Evolutionary conservation across 805 yeast genomes (phyloP).

Genomic region (Jamesozyma jinghongensis): DNA sequence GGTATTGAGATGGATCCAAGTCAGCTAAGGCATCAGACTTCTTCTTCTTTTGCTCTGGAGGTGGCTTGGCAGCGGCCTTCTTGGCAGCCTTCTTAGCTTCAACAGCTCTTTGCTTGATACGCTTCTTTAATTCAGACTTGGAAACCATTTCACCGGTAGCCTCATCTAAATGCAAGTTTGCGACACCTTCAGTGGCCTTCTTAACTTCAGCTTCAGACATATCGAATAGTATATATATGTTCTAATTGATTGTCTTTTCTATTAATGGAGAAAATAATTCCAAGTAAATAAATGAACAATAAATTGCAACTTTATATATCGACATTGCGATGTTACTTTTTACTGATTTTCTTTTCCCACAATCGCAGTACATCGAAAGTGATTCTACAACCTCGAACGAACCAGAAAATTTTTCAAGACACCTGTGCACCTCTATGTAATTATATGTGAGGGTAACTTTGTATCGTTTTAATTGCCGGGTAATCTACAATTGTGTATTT

Average conservation of each 20-base stretch:
- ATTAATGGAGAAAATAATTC: too few relatives aligned
- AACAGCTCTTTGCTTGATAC: conserved; percentile 78
- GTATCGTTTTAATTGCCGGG: too few relatives aligned
- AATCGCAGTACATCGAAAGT: neutral
- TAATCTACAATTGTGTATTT: too few relatives aligned
- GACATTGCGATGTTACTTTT: too few relatives aligned
- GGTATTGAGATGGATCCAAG: conserved; percentile 90
- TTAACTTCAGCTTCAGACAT: conserved; percentile 38
- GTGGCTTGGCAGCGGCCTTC: conserved; percentile 49
- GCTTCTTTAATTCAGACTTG: conserved; percentile 90
- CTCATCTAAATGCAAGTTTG: conserved; percentile 77
- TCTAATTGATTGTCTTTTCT: too few relatives aligned
- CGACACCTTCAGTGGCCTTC: conserved; percentile 63
- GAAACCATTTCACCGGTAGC: conserved; percentile 96
- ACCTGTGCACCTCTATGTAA: neutral
- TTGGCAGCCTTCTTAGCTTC: conserved; percentile 91
- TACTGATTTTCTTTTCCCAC: neutral
- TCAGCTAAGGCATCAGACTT: conserved; percentile 61
- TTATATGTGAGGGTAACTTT: too few relatives aligned
- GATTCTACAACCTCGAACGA: neutral
- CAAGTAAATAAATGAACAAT: too few relatives aligned
- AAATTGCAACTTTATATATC: too few relatives aligned
- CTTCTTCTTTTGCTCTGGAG: conserved; percentile 41
- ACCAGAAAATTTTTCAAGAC: conserved; percentile 1
- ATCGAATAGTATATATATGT: conserved; percentile 2